Percentiles rank a stretch among this genome's conserved stretches.
Conservation (phyloP, 2,329 filamentous ascomycete genomes). For the Xylariaceae sp. region DNA sequence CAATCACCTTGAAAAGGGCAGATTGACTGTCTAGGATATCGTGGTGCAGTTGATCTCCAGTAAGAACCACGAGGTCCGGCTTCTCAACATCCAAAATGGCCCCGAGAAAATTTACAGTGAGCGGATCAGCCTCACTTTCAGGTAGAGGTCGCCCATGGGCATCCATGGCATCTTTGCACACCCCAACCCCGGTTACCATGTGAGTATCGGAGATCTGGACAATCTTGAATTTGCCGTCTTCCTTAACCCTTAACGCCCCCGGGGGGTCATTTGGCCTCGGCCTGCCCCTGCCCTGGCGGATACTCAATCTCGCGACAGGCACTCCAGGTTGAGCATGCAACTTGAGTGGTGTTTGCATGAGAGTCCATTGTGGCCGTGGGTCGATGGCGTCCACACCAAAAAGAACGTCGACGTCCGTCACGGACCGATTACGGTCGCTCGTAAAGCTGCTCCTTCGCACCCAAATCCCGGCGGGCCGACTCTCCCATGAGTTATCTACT, state of each 20-base stretch:
- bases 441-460: slow-evolving; percentile 60
- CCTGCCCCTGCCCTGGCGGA: slow-evolving; percentile 37
- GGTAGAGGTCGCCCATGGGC: slow-evolving; percentile 41
- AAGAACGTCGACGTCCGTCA: slow-evolving; percentile 71
- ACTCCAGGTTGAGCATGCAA: slow-evolving; percentile 41
- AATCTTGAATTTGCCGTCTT: slow-evolving; percentile 75
- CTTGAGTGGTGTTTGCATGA: slow-evolving; percentile 44
- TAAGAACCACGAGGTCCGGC: slow-evolving; percentile 65
- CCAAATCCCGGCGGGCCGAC: slow-evolving; percentile 69
- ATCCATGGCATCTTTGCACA: slow-evolving; percentile 43
- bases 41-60: slow-evolving; percentile 66
- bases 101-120: slow-evolving; percentile 71
- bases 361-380: slow-evolving; percentile 42
- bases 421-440: slow-evolving; percentile 43
- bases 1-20: slow-evolving; percentile 64
- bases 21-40: slow-evolving; percentile 42
- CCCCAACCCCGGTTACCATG: slow-evolving; percentile 41
- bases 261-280: slow-evolving; percentile 33
- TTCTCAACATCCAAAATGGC: slow-evolving; percentile 71
- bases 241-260: slow-evolving; percentile 58
- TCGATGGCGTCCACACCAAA: slow-evolving; percentile 57
- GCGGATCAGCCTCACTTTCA: slow-evolving; percentile 54
- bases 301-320: slow-evolving; percentile 45
- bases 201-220: slow-evolving; percentile 64
- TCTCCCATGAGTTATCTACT: too few relatives aligned